Percentiles rank a stretch among this genome's conserved stretches.
Evolutionary conservation across 306 rosid genomes (phyloP).

Genomic region (Abrus precatorius): DNA sequence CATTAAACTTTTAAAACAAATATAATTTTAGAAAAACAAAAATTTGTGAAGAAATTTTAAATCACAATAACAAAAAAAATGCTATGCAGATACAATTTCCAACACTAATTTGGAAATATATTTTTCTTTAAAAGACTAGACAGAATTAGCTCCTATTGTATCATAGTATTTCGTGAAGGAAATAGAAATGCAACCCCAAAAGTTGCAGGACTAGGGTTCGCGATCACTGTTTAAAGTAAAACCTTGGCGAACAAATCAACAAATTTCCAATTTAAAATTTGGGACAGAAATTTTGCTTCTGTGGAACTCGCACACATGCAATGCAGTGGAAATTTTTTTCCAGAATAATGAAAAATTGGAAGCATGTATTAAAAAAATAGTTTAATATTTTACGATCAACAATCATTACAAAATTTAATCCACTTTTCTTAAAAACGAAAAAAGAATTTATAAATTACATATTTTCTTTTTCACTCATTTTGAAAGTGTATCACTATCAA

Average conservation of each 20-base stretch:
- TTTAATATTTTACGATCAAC: background rate
- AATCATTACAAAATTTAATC: constrained; percentile 29
- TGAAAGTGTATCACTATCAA: background rate
- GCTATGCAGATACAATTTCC: too few relatives aligned
- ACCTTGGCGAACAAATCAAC: too few relatives aligned
- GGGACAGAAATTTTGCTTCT: too few relatives aligned
- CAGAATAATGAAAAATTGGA: background rate
- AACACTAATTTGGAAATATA: too few relatives aligned
- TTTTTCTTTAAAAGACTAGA: background rate
- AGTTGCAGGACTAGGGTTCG: too few relatives aligned
- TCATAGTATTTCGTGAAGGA: background rate
- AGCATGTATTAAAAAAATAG: background rate
- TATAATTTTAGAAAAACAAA: too few relatives aligned
- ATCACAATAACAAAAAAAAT: too few relatives aligned
- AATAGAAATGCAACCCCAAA: background rate
- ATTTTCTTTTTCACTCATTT: background rate
- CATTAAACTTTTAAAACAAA: too few relatives aligned
- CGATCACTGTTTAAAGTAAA: too few relatives aligned
- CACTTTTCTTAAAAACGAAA: background rate
- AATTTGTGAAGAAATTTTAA: too few relatives aligned
- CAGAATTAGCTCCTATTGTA: background rate
- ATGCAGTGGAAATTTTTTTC: background rate
- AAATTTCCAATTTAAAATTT: too few relatives aligned
- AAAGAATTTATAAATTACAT: constrained; percentile 28
- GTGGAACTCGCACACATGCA: too few relatives aligned